phyloP scores from a whole-genome alignment of 164 flowering plant species.

The Vitis rotundifolia region DNA sequence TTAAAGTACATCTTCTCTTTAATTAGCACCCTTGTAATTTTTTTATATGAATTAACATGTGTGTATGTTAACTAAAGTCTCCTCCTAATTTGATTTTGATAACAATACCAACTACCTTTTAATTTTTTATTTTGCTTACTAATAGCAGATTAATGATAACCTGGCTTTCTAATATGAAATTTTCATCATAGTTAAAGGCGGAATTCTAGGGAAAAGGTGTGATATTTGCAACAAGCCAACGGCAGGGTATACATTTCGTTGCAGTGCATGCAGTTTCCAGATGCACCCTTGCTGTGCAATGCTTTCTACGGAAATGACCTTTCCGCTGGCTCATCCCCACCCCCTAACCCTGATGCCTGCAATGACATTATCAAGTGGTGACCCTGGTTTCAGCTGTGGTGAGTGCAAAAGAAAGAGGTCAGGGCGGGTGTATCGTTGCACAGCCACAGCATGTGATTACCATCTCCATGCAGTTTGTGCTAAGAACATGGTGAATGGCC shows the following conservation, averaged over 20 bases:
- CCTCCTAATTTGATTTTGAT: too few relatives aligned
- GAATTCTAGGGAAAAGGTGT: slow-evolving; percentile 54
- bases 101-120: too few relatives aligned
- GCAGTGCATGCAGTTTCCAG: slow-evolving; percentile 65
- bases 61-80: too few relatives aligned
- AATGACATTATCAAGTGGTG: slow-evolving; percentile 8
- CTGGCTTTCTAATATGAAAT: too few relatives aligned
- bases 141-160: neutral
- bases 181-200: slow-evolving; percentile 31
- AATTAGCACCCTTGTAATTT: too few relatives aligned
- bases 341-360: slow-evolving; percentile 41
- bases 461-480: slow-evolving; percentile 83
- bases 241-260: slow-evolving; percentile 61
- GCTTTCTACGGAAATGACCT: slow-evolving; percentile 43
- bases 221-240: slow-evolving; percentile 57
- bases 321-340: slow-evolving; percentile 50
- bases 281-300: slow-evolving; percentile 82
- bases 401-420: slow-evolving; percentile 61
- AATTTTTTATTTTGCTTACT: neutral
- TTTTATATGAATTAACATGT: too few relatives aligned
- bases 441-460: slow-evolving; percentile 44
- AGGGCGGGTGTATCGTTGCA: slow-evolving; percentile 61
- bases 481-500: slow-evolving; percentile 69
- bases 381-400: slow-evolving; percentile 27
- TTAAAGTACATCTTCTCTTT: neutral